Conservation (phyloP, 371 early-diverging fungal genomes). For the Smittium culicis region DNA sequence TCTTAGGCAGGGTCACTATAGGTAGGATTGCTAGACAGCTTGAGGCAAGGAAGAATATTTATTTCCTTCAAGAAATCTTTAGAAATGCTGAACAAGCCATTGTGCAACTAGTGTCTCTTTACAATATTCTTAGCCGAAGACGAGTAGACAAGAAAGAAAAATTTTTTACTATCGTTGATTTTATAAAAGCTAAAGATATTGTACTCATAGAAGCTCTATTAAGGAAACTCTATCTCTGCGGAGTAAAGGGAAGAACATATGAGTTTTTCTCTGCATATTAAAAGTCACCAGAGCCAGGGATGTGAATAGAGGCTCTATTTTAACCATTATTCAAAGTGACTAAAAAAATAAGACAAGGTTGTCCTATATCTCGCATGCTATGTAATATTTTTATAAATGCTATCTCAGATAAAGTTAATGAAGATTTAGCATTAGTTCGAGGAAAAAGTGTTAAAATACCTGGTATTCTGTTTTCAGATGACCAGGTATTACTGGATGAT, state of each 20-base stretch:
- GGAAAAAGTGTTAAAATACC: background rate
- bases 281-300: background rate
- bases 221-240: background rate
- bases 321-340: background rate
- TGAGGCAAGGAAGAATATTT: background rate
- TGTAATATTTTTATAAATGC: constrained; percentile 1
- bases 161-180: background rate
- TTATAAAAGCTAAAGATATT: background rate
- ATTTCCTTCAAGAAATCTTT: background rate
- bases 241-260: background rate
- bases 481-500: background rate
- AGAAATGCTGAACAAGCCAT: background rate
- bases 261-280: background rate
- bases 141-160: background rate
- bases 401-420: background rate
- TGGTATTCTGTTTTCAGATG: background rate
- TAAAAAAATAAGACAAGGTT: background rate
- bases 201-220: background rate
- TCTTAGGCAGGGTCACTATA: background rate
- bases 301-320: background rate
- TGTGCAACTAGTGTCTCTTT: background rate
- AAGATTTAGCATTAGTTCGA: background rate
- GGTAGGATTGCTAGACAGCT: background rate
- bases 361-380: background rate
- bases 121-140: background rate